Evolutionary conservation across 1,139 yeast species (phyloP).

Genomic region (Wickerhamiella pararugosa): DNA sequence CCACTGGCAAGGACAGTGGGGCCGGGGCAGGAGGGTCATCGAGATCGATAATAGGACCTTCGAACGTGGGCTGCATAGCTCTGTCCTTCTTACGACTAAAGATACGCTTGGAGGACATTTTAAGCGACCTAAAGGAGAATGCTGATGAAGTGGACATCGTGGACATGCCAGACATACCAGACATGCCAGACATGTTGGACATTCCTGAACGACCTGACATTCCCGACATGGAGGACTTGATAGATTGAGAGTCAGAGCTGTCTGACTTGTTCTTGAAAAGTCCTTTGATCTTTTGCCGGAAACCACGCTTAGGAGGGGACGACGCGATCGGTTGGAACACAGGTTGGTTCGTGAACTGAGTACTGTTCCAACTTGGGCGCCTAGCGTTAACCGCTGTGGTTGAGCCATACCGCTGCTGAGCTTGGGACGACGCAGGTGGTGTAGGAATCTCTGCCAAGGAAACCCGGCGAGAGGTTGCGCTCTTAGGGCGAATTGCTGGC

Average conservation of each 20-base stretch:
- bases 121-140: conserved; percentile 4
- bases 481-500: too few relatives aligned
- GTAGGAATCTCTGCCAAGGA: neutral
- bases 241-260: neutral
- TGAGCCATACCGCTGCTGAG: neutral
- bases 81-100: conserved; percentile 1
- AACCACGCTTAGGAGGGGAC: neutral
- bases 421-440: neutral
- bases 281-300: neutral
- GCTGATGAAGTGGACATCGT: conserved; percentile 4
- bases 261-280: neutral
- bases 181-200: conserved; percentile 2
- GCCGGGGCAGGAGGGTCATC: neutral
- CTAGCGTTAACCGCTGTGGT: neutral
- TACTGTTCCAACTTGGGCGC: neutral
- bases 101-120: conserved; percentile 1
- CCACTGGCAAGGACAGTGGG: neutral
- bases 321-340: neutral
- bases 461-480: too few relatives aligned
- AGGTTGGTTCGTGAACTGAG: neutral
- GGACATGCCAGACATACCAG: conserved; percentile 3
- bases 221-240: neutral
- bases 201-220: conserved; percentile 1
- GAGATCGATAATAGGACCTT: conserved; percentile 1
- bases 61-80: neutral